A percentile compares a stretch with the other conserved stretches of the same genome.
phyloP scores from a whole-genome alignment of 805 yeast species.

The Grigorovia transvaalensis region DNA sequence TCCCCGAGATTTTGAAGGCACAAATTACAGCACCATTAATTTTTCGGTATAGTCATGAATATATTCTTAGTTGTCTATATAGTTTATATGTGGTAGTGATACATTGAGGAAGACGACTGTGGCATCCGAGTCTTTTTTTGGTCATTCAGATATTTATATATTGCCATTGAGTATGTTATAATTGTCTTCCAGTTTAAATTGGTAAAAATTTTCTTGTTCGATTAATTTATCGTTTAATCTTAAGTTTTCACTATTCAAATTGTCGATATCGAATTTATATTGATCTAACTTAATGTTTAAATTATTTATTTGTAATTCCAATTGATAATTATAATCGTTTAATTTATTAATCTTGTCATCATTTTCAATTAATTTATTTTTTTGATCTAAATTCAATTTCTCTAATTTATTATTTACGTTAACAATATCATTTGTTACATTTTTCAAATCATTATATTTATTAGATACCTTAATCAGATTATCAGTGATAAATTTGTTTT shows the following conservation, averaged over 20 bases:
- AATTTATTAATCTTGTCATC: constrained; percentile 25
- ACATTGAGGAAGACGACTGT: background rate
- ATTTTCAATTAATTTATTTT: constrained; percentile 12
- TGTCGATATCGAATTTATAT: background rate
- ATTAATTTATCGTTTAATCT: background rate
- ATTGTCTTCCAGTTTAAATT: background rate
- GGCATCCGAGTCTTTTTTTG: too few species aligned
- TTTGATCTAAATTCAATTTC: constrained; percentile 20
- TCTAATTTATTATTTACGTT: constrained; percentile 10
- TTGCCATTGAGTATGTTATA: background rate
- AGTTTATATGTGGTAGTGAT: background rate
- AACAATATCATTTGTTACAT: background rate
- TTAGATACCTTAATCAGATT: constrained; percentile 26
- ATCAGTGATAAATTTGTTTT: constrained; percentile 28
- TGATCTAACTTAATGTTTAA: background rate
- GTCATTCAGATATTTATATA: too few species aligned
- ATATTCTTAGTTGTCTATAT: background rate
- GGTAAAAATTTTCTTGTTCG: background rate
- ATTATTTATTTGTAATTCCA: background rate
- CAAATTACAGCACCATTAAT: too few species aligned
- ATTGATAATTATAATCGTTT: constrained; percentile 13
- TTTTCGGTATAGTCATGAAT: background rate
- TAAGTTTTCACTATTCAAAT: background rate
- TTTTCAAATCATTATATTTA: constrained; percentile 25
- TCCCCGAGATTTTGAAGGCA: too few species aligned